Evolutionary conservation across 805 yeast genomes (phyloP), one percentile per base, ranked within the genome.

Genomic region (Sungouiella blattae): DNA sequence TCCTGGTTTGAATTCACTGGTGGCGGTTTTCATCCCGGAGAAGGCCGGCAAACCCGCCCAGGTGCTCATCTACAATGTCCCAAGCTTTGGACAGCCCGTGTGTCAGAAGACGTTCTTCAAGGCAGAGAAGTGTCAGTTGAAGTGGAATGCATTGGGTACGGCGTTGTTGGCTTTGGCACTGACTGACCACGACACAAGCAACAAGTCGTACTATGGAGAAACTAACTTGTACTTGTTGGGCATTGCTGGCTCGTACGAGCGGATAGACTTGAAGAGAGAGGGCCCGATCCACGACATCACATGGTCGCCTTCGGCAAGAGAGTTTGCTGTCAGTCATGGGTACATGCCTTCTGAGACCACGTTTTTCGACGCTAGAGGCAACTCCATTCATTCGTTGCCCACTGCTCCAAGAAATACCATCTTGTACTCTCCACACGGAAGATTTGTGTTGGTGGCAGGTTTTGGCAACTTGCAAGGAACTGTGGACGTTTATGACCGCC

Each of bases 261-360:
- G 96, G 54, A 89, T 93, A 52, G 75, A 80, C 39, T 77, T 93
- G 51, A 87, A 86, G 44, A 82, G 86, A 51, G 96, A 88, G 55
- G 98, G 98, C 21, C 98, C 99, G 29, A 88, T 93, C 49, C 97
- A 93, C 65, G 98, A 93, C 61, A 86, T 91, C 43, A 81, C 93
- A 15, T 93, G 99, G 99, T 84, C 95, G 17, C 96, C 98, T 40
- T 79, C 88, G 33, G 87, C 96, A 13, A 77, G 96, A 49, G 98
- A 93, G 66, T 94, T 93, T 69, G 98, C 96, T 41, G 98, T 93
- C 28, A 87, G 86, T 37, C 89, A 89, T 57, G 99, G 98, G 21
- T 89, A 78, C 66, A 93, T 93, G 98, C 99, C 99, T 2, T 87
- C 96, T 18, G 83, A 84, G 53, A 89, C 97, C 17, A 80, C 96